These are phyloP conservation scores for Lipomyces spencermartinsiae DNA, from an alignment of 805 yeast species.

Conservation along the genomic window DNA sequence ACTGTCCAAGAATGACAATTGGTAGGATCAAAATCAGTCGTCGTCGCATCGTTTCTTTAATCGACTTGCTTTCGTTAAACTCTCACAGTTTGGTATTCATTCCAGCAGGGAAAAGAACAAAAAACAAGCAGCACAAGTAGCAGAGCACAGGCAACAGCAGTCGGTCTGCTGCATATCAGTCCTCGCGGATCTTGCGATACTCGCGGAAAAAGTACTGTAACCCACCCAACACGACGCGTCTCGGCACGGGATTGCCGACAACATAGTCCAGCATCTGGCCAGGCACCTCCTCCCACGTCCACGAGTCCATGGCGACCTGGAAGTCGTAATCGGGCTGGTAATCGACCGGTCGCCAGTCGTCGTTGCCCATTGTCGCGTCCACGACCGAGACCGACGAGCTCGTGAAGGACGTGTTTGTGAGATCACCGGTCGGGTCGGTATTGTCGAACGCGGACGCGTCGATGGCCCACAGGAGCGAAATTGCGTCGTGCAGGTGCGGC, in stretches of 20 bases:
- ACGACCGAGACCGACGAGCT: not conserved
- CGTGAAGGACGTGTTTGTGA: not conserved
- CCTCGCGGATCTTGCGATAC: not conserved
- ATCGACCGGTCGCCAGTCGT: not conserved
- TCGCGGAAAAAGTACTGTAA: not conserved
- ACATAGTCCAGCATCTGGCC: not conserved
- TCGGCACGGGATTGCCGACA: not conserved
- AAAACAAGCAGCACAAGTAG: not conserved
- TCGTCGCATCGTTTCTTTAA: constrained; percentile 1
- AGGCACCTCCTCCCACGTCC: not conserved
- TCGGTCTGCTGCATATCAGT: not conserved
- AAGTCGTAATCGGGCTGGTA: not conserved
- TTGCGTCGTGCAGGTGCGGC: not conserved
- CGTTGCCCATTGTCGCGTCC: not conserved
- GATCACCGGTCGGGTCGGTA: not conserved
- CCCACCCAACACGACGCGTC: not conserved
- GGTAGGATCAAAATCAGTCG: not conserved
- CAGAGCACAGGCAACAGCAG: not conserved
- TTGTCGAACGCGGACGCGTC: not conserved
- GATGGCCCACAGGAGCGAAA: not conserved
- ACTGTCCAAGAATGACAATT: not conserved
- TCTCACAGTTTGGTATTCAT: not conserved
- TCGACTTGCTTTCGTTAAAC: not conserved
- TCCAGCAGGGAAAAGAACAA: not conserved
- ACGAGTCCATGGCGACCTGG: constrained; percentile 1